Base-by-base conservation (phyloP, 2,329 filamentous ascomycete species). In the Rhynchosporium graminicola region DNA sequence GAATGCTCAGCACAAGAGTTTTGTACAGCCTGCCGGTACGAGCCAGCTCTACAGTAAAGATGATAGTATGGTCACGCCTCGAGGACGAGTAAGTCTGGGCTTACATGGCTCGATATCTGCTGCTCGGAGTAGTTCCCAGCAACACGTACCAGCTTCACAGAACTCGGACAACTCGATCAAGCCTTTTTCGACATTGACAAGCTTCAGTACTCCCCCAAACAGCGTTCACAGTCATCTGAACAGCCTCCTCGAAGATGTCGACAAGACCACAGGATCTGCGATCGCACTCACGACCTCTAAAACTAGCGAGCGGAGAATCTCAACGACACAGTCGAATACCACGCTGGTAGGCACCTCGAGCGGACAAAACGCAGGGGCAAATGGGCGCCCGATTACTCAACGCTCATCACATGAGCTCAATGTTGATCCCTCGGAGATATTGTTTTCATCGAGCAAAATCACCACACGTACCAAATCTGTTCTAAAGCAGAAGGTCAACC, bases 401-500 rank as follows among this genome's bases (percentile, higher is more conserved):
- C 26, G 5, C 26, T 13, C 13, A 28, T 9, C 13, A 47, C n/a
- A 40, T 13, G 33, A 29, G 13, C 2, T 7, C 36, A 54, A 36
- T 54, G 3, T 50, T 29, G 12, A 15, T 8, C 15, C 3, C 36
- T 10, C 10, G 6, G 43, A 12, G 3, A 20, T 46, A 33, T 55
- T 52, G 47, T 40, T 57, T 62, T 42, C 45, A n/a, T 12, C 28
- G 10, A 42, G 15, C 28, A 28, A 28, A 38, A 15, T 26, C 29
- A 31, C 15, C 20, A 56, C 52, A 40, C 50, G 56, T 7, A 15
- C 46, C 0, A 68, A 61, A 57, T 63, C 63, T 2, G 62, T 60
- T 46, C 15, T 68, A 59, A 68, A 43, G 20, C 12, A 29, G 26
- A 48, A 26, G 12, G 29, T 36, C 1, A 40, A 38, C 28, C 31